Conservation (phyloP, 2,329 filamentous ascomycete species). For the Gliomastix tumulicola region DNA sequence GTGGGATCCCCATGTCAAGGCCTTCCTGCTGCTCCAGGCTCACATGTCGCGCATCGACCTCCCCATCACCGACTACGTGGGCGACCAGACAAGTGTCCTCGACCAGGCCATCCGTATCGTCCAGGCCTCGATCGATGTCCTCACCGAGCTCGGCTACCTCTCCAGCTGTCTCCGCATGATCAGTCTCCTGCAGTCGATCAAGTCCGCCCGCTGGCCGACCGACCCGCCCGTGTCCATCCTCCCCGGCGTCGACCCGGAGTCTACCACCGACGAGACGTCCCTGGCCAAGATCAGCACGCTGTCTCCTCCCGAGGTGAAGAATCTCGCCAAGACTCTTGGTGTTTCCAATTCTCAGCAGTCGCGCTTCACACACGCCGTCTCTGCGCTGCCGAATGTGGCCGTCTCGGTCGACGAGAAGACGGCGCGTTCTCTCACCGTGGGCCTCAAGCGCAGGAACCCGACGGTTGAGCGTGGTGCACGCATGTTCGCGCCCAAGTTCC, state of each 20-base stretch:
- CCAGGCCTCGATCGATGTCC: slow-evolving; percentile 88
- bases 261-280: slow-evolving; percentile 30
- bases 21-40: slow-evolving; percentile 87
- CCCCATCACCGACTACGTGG: slow-evolving; percentile 94
- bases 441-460: slow-evolving; percentile 60
- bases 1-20: slow-evolving; percentile 98
- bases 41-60: slow-evolving; percentile 91
- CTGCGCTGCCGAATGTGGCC: slow-evolving; percentile 62
- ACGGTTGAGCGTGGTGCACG: slow-evolving; percentile 59
- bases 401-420: slow-evolving; percentile 56
- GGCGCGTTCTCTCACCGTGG: slow-evolving; percentile 54
- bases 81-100: slow-evolving; percentile 81
- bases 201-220: slow-evolving; percentile 83
- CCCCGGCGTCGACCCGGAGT: slow-evolving; percentile 54
- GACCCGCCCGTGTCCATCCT: slow-evolving; percentile 75
- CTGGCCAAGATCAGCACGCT: slow-evolving; percentile 35
- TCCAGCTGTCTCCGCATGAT: slow-evolving; percentile 78
- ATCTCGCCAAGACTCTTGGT: slow-evolving; percentile 42
- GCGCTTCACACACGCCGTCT: slow-evolving; percentile 51
- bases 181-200: slow-evolving; percentile 81
- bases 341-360: slow-evolving; percentile 35
- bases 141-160: slow-evolving; percentile 80
- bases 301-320: slow-evolving; percentile 24
- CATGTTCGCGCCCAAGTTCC: slow-evolving; percentile 83
- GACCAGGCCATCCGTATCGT: slow-evolving; percentile 97